Conservation (phyloP, 805 yeast species). For the Myxozyma monticola region DNA sequence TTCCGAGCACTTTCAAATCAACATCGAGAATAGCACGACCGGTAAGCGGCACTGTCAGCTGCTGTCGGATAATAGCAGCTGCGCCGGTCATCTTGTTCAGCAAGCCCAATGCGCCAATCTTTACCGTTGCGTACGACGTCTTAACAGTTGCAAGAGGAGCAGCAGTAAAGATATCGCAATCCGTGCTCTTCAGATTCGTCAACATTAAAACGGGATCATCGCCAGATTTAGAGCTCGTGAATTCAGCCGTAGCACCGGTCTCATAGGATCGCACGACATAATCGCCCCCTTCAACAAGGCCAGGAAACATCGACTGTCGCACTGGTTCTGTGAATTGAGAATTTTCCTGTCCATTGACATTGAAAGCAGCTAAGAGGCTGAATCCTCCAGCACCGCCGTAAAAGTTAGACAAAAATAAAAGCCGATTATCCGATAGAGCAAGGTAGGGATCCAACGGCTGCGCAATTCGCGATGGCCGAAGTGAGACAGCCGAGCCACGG, state of each 20-base stretch:
- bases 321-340: conserved; percentile 15
- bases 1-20: conserved; percentile 24
- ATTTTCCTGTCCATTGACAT: conserved; percentile 12
- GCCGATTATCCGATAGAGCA: conserved; percentile 9
- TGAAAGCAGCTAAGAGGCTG: conserved; percentile 25
- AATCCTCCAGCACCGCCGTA: conserved; percentile 30
- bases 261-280: conserved; percentile 24
- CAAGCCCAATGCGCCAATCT: conserved; percentile 26
- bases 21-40: conserved; percentile 27
- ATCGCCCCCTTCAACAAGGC: conserved; percentile 13
- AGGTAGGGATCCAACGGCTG: conserved; percentile 28
- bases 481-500: conserved; percentile 16
- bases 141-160: conserved; percentile 25
- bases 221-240: neutral
- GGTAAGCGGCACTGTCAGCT: conserved; percentile 18
- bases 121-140: conserved; percentile 11
- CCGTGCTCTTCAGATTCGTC: conserved; percentile 13
- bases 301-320: conserved; percentile 22
- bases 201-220: conserved; percentile 18
- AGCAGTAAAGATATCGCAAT: conserved; percentile 30
- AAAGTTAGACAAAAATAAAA: conserved; percentile 22
- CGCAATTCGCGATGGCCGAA: conserved; percentile 26
- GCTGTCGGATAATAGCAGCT: conserved; percentile 25
- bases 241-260: conserved; percentile 21
- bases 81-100: conserved; percentile 23